Percentiles rank a stretch among this genome's conserved stretches.
Conservation (phyloP, 2,329 filamentous ascomycete species). For the Fusarium dlaminii region DNA sequence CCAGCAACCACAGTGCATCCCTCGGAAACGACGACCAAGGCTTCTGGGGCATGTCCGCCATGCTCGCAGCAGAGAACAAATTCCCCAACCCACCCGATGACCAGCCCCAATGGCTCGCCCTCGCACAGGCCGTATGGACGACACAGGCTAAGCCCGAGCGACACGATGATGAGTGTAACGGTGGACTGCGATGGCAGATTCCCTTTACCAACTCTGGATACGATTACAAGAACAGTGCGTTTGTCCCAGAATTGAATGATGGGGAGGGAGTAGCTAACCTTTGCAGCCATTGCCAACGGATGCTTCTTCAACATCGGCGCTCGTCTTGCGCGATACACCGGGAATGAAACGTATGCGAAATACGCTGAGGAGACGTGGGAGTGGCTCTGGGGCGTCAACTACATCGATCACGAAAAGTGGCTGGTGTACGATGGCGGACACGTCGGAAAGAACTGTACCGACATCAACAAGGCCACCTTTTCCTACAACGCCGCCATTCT, state of each 20-base stretch:
- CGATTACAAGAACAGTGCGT: constrained; percentile 74
- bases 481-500: constrained; percentile 73
- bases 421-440: constrained; percentile 73
- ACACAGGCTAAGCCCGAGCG: constrained; percentile 68
- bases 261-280: not conserved
- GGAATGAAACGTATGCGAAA: constrained; percentile 70
- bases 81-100: constrained; percentile 67
- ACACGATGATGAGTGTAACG: constrained; percentile 70
- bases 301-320: constrained; percentile 73
- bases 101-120: constrained; percentile 68
- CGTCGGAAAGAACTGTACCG: constrained; percentile 66
- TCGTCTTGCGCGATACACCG: constrained; percentile 76
- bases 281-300: constrained; percentile 66
- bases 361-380: constrained; percentile 71
- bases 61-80: constrained; percentile 72
- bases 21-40: constrained; percentile 77
- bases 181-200: constrained; percentile 82
- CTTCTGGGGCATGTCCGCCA: constrained; percentile 75
- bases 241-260: not conserved
- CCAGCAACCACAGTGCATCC: constrained; percentile 65
- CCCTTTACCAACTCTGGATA: constrained; percentile 79
- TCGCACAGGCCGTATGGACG: constrained; percentile 77
- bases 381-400: constrained; percentile 64
- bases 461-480: constrained; percentile 70
- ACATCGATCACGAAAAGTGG: constrained; percentile 68